A percentile compares a stretch with the other conserved stretches of the same genome.
These are phyloP conservation scores for Pichia rugopelliculosa DNA, from an alignment of 805 yeast genomes.

Conservation along the genomic window DNA sequence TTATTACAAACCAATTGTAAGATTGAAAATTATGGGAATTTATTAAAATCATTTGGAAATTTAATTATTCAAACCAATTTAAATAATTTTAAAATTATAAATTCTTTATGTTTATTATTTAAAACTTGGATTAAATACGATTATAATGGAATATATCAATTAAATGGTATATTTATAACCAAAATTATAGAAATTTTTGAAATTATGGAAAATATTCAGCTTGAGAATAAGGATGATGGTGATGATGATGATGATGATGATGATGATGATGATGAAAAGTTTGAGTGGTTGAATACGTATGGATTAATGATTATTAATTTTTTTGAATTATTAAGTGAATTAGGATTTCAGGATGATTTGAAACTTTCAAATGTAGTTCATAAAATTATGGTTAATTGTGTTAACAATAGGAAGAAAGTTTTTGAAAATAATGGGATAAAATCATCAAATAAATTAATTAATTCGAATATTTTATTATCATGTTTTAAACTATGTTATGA, in stretches of 20 bases:
- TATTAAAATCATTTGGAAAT: not conserved
- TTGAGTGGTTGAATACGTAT: conserved; percentile 1
- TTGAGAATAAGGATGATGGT: not conserved
- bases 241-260: not conserved
- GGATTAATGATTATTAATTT: not conserved
- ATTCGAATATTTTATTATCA: not conserved
- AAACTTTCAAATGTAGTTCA: not conserved
- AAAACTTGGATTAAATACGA: conserved; percentile 5
- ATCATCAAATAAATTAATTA: not conserved
- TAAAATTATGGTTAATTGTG: not conserved
- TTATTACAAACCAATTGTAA: not conserved
- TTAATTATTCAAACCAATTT: not conserved
- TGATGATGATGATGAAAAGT: not conserved
- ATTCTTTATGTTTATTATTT: not conserved
- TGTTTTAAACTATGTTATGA: conserved; percentile 1
- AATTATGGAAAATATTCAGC: not conserved
- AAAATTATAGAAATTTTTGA: conserved; percentile 2
- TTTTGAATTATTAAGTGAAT: not conserved
- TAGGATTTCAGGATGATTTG: not conserved
- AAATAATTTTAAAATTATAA: not conserved
- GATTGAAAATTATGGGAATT: not conserved
- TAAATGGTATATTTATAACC: not conserved
- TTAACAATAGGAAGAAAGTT: not conserved
- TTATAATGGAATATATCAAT: conserved; percentile 1
- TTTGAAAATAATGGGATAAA: not conserved